Evolutionary conservation across 192 early-diverging fungal genomes (phyloP).

Genomic region (Podila epigama): DNA sequence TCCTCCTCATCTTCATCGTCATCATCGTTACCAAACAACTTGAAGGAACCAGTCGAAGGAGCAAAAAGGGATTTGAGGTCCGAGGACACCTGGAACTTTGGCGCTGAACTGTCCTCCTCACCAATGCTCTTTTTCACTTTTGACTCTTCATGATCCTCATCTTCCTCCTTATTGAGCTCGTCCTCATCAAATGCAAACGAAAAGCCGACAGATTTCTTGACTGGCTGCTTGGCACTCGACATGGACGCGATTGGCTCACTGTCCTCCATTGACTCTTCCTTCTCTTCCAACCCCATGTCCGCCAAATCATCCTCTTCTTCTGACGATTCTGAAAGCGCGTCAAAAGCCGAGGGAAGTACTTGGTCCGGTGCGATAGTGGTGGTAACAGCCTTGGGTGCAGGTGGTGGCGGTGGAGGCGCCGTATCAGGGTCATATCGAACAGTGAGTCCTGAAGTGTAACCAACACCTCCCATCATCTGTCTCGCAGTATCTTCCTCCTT

Average conservation of each 20-base stretch:
- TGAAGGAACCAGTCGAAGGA: constrained; percentile 47
- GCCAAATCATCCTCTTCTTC: not conserved
- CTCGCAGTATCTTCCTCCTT: constrained; percentile 43
- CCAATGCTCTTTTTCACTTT: constrained; percentile 9
- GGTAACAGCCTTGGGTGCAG: not conserved
- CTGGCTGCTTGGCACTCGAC: not conserved
- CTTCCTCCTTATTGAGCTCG: constrained; percentile 11
- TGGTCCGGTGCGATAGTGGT: not conserved
- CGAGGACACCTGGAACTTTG: constrained; percentile 27
- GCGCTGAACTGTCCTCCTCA: not conserved
- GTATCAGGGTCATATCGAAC: constrained; percentile 62
- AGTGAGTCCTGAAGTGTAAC: constrained; percentile 30
- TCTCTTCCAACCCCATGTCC: not conserved
- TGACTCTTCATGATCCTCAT: not conserved
- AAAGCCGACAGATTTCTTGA: constrained; percentile 40
- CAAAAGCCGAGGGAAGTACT: constrained; percentile 12
- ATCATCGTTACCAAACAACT: constrained; percentile 54
- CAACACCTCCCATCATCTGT: constrained; percentile 37
- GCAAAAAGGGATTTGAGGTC: constrained; percentile 47
- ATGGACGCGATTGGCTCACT: too few relatives aligned
- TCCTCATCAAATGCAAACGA: constrained; percentile 36
- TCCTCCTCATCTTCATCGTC: constrained; percentile 34
- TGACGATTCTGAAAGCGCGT: constrained; percentile 4
- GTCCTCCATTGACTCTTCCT: not conserved
- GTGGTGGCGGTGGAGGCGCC: constrained; percentile 34